Conservation (phyloP, 306 rosid genomes). For the Purshia tridentata region DNA sequence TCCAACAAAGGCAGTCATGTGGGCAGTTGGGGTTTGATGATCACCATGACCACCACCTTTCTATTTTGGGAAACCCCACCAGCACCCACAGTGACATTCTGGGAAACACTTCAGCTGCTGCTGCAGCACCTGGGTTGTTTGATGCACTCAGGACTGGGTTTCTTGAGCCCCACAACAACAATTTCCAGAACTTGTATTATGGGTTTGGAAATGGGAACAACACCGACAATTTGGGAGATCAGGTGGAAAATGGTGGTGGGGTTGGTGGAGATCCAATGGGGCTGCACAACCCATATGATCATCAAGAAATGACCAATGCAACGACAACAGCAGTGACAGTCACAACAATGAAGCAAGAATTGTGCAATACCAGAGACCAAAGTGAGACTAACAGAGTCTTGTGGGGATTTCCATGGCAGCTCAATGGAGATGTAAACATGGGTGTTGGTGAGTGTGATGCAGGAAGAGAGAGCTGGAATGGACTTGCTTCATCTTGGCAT, state of each 20-base stretch:
- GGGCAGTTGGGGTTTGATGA: constrained; percentile 59
- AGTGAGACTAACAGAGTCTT: constrained; percentile 41
- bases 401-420: constrained; percentile 92
- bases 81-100: constrained; percentile 32
- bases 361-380: constrained; percentile 38
- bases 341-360: constrained; percentile 83
- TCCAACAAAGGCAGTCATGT: constrained; percentile 56
- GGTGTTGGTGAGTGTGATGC: constrained; percentile 51
- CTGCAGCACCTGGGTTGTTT: constrained; percentile 44
- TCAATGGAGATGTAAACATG: constrained; percentile 56
- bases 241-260: constrained; percentile 44
- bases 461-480: constrained; percentile 79
- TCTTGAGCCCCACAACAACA: constrained; percentile 38
- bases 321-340: constrained; percentile 61
- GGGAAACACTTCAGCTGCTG: constrained; percentile 26
- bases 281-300: constrained; percentile 38
- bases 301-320: constrained; percentile 45
- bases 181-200: constrained; percentile 48
- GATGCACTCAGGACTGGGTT: constrained; percentile 62
- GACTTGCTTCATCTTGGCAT: constrained; percentile 71
- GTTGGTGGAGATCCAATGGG: constrained; percentile 49
- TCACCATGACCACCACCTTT: constrained; percentile 44
- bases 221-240: constrained; percentile 29
- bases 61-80: constrained; percentile 40
- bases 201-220: constrained; percentile 52